A percentile compares a stretch with the other conserved stretches of the same genome.
Evolutionary conservation across 2,329 filamentous ascomycete genomes (phyloP).

Genomic region (Eutypa lata): DNA sequence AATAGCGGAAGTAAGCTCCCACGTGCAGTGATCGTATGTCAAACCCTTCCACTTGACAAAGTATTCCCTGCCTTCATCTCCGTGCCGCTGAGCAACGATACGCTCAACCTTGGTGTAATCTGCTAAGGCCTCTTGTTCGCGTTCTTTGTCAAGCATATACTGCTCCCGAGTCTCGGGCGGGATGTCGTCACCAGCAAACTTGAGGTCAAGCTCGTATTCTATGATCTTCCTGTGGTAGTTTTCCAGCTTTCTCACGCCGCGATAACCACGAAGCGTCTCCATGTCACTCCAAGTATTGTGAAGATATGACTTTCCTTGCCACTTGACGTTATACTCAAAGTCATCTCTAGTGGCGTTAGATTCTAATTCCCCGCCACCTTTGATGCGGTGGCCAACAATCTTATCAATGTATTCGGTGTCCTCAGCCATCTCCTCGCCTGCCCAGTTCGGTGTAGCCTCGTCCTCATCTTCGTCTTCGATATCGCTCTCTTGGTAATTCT

Average conservation of each 20-base stretch:
- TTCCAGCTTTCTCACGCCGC: slow-evolving; percentile 84
- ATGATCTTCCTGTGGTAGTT: slow-evolving; percentile 91
- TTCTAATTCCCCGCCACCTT: slow-evolving; percentile 60
- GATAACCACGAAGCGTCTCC: slow-evolving; percentile 69
- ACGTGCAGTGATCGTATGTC: slow-evolving; percentile 91
- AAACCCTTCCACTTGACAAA: slow-evolving; percentile 96
- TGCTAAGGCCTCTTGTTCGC: slow-evolving; percentile 80
- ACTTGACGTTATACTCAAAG: slow-evolving; percentile 93
- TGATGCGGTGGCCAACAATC: slow-evolving; percentile 81
- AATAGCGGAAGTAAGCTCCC: slow-evolving; percentile 77
- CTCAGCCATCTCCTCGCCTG: slow-evolving; percentile 65
- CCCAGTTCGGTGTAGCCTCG: slow-evolving; percentile 66
- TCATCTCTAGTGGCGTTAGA: slow-evolving; percentile 64
- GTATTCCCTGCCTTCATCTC: slow-evolving; percentile 81
- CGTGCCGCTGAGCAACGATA: slow-evolving; percentile 79
- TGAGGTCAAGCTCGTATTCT: slow-evolving; percentile 73
- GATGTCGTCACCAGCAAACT: slow-evolving; percentile 69
- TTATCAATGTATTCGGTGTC: slow-evolving; percentile 84
- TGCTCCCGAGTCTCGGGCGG: slow-evolving; percentile 86
- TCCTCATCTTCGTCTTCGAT: slow-evolving; percentile 63
- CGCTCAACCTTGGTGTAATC: slow-evolving; percentile 93
- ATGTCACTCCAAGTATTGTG: slow-evolving; percentile 94
- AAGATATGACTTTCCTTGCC: slow-evolving; percentile 92
- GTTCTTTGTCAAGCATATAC: slow-evolving; percentile 91
- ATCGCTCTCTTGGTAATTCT: slow-evolving; percentile 65